Conservation (phyloP, 139 green algal genomes). For the Nannochloris sp. region DNA sequence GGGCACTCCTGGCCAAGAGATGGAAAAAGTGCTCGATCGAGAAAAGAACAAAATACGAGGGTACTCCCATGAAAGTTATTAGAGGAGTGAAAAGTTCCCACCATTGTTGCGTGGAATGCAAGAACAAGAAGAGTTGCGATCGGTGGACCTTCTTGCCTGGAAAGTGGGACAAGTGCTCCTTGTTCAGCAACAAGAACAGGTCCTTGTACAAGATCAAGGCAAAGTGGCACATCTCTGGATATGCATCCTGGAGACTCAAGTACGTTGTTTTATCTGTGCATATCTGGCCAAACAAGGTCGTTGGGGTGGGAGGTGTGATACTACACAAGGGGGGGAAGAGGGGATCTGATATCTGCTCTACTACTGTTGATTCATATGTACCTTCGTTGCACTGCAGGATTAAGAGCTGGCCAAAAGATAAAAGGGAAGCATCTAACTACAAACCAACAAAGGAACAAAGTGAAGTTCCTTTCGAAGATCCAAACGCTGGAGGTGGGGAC, state of each 20-base stretch:
- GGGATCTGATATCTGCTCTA: not conserved
- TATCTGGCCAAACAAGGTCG: not conserved
- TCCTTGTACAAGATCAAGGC: not conserved
- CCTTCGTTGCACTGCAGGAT: not conserved
- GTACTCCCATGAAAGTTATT: not conserved
- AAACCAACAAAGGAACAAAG: not conserved
- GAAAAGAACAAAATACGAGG: not conserved
- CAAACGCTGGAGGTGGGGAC: too few relatives aligned
- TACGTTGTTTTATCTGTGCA: not conserved
- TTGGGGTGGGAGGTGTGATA: not conserved
- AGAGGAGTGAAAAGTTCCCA: not conserved
- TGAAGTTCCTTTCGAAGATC: too few relatives aligned
- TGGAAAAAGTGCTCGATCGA: not conserved
- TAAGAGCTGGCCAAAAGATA: constrained; percentile 1
- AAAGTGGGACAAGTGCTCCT: not conserved
- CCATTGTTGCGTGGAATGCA: not conserved
- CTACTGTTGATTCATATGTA: not conserved
- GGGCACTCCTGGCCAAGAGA: not conserved
- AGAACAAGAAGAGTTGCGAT: not conserved
- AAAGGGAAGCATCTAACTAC: not conserved
- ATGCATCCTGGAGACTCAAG: not conserved
- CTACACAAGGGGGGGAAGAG: not conserved
- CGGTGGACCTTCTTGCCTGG: not conserved
- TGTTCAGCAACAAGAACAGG: not conserved
- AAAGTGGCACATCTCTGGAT: not conserved